Percentiles rank a stretch among this genome's conserved stretches.
Evolutionary conservation across 148 eudicot species (phyloP).

Genomic region (Nepenthes gracilis): DNA sequence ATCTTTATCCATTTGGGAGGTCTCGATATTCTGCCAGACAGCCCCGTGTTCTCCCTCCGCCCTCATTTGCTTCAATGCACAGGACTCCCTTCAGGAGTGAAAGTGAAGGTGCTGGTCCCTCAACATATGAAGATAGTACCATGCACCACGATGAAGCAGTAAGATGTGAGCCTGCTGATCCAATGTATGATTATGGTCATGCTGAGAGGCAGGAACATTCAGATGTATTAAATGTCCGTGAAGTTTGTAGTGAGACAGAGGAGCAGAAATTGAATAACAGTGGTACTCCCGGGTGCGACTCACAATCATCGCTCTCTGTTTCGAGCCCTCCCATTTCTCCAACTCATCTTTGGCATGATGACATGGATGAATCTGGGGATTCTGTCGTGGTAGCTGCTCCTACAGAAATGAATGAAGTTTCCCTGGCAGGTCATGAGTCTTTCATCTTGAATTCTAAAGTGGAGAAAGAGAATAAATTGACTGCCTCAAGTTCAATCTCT

Average conservation of each 20-base stretch:
- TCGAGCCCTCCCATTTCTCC: conserved; percentile 91
- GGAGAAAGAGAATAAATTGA: conserved; percentile 16
- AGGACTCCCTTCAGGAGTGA: conserved; percentile 38
- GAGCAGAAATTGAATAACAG: conserved; percentile 30
- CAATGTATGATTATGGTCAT: conserved; percentile 28
- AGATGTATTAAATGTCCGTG: conserved; percentile 23
- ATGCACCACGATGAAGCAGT: conserved; percentile 23
- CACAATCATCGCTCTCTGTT: conserved; percentile 86
- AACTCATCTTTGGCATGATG: conserved; percentile 82
- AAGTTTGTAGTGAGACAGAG: conserved; percentile 21
- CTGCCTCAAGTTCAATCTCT: conserved; percentile 34
- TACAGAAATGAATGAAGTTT: conserved; percentile 28
- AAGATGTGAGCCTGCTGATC: conserved; percentile 28
- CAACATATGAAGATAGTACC: conserved; percentile 28
- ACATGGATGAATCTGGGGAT: conserved; percentile 78
- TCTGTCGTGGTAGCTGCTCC: conserved; percentile 15
- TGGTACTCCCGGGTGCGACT: conserved; percentile 50
- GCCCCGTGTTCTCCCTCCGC: conserved; percentile 98
- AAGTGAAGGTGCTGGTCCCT: conserved; percentile 38
- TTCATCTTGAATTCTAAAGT: conserved; percentile 19
- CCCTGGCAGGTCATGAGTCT: conserved; percentile 25
- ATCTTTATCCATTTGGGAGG: conserved; percentile 66
- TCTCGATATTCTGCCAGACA: conserved; percentile 70
- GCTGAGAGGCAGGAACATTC: conserved; percentile 28
- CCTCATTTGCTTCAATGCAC: conserved; percentile 42